phyloP scores from a whole-genome alignment of 2,329 filamentous ascomycete species.

The Bimuria novae-zelandiae region DNA sequence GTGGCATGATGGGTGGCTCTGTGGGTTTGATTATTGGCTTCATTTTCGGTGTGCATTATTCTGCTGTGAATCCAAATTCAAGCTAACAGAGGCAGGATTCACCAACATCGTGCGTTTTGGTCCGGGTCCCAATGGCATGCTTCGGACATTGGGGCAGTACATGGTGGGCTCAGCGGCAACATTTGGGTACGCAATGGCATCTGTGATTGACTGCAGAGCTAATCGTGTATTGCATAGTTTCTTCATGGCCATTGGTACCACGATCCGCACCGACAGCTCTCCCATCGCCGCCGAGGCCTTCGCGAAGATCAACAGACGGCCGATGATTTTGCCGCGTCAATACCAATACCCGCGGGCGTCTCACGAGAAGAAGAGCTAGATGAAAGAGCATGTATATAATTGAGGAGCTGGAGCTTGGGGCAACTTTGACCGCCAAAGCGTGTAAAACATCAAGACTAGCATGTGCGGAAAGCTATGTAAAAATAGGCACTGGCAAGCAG shows the following conservation, averaged over 20 bases:
- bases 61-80: not conserved
- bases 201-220: slow-evolving; percentile 19
- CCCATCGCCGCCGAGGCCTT: slow-evolving; percentile 77
- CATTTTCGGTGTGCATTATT: slow-evolving; percentile 78
- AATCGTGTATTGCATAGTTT: slow-evolving; percentile 59
- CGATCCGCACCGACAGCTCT: slow-evolving; percentile 89
- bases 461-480: not conserved
- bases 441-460: slow-evolving; percentile 1
- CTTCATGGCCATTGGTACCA: slow-evolving; percentile 98
- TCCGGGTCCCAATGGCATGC: slow-evolving; percentile 88
- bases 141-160: slow-evolving; percentile 93
- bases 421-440: not conserved
- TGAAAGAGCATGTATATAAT: not conserved
- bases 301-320: slow-evolving; percentile 68
- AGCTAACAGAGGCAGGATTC: slow-evolving; percentile 64
- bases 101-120: slow-evolving; percentile 96
- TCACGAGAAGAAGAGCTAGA: slow-evolving; percentile 37
- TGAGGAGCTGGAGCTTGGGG: not conserved
- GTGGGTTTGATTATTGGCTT: slow-evolving; percentile 97
- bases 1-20: slow-evolving; percentile 96
- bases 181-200: slow-evolving; percentile 72
- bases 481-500: too few relatives aligned
- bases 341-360: slow-evolving; percentile 33
- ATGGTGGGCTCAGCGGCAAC: slow-evolving; percentile 95
- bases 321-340: slow-evolving; percentile 65